These are phyloP conservation scores for Saksenaea oblongispora DNA, from an alignment of 371 early-diverging fungal species.

Conservation along the genomic window DNA sequence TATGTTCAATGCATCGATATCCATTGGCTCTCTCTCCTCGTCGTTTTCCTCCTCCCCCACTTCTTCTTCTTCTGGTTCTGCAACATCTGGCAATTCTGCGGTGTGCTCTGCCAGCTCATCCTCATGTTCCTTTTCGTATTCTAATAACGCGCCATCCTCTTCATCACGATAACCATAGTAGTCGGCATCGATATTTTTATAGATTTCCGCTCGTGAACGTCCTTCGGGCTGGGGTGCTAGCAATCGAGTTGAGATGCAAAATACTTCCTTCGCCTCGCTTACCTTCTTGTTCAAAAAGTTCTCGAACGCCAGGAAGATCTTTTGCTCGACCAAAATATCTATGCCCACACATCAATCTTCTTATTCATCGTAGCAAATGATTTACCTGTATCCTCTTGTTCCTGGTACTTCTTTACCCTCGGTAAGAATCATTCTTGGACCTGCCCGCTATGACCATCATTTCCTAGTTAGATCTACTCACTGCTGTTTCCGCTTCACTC, in stretches of 20 bases:
- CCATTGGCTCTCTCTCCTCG: constrained; percentile 22
- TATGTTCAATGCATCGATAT: constrained; percentile 14
- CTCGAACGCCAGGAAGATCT: constrained; percentile 93
- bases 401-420: constrained; percentile 94
- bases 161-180: constrained; percentile 97
- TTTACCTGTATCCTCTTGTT: constrained; percentile 88
- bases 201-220: constrained; percentile 72
- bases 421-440: constrained; percentile 76
- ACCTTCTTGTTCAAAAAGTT: constrained; percentile 81
- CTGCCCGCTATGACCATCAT: constrained; percentile 58
- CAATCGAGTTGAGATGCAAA: background rate
- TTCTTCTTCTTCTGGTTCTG: constrained; percentile 37
- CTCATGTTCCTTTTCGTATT: constrained; percentile 72
- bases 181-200: constrained; percentile 85
- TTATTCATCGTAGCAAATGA: background rate
- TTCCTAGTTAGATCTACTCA: background rate
- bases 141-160: constrained; percentile 81
- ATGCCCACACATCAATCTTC: background rate
- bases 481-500: background rate
- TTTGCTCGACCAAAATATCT: constrained; percentile 97
- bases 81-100: constrained; percentile 24
- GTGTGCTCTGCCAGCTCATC: constrained; percentile 39
- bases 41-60: constrained; percentile 22
- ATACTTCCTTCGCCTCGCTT: background rate
- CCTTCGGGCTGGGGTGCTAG: constrained; percentile 36